Percentiles rank a stretch among this genome's conserved stretches.
These are phyloP conservation scores for Ormosia semicastrata DNA, from an alignment of 306 rosid species.

Conservation along the genomic window DNA sequence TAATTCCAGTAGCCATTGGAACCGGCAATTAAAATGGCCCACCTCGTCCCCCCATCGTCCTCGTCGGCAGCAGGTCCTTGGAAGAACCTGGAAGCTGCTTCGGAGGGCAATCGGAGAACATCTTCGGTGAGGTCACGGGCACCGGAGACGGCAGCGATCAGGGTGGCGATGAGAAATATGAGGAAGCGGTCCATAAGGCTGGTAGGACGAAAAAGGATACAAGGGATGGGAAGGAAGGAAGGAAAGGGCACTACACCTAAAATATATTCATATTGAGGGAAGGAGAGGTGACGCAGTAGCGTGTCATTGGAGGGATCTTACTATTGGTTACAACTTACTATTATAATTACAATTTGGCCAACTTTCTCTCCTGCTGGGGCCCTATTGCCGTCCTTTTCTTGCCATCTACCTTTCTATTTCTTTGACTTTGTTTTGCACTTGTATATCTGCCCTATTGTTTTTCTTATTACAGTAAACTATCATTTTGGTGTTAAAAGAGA, in stretches of 20 bases:
- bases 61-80: slow-evolving; percentile 2
- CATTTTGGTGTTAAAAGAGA: too few relatives aligned
- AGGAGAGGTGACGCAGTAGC: too few relatives aligned
- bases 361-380: neutral
- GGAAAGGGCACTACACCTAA: too few relatives aligned
- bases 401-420: neutral
- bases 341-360: too few relatives aligned
- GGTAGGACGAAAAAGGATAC: neutral
- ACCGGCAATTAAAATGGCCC: slow-evolving; percentile 95
- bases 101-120: slow-evolving; percentile 72
- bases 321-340: too few relatives aligned
- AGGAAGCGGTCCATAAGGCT: slow-evolving; percentile 38
- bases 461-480: too few relatives aligned
- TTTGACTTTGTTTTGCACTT: neutral
- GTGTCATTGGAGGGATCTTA: too few relatives aligned
- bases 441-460: neutral
- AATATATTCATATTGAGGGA: too few relatives aligned
- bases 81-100: slow-evolving; percentile 63
- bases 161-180: slow-evolving; percentile 31
- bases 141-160: slow-evolving; percentile 32
- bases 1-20: slow-evolving; percentile 98
- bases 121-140: slow-evolving; percentile 47
- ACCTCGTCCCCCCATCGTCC: slow-evolving; percentile 53
- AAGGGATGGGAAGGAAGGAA: too few relatives aligned
- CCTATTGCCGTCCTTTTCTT: neutral